A percentile compares a stretch with the other conserved stretches of the same genome.
Conservation (phyloP, 106 monocot species). For the Chionographis japonica region DNA sequence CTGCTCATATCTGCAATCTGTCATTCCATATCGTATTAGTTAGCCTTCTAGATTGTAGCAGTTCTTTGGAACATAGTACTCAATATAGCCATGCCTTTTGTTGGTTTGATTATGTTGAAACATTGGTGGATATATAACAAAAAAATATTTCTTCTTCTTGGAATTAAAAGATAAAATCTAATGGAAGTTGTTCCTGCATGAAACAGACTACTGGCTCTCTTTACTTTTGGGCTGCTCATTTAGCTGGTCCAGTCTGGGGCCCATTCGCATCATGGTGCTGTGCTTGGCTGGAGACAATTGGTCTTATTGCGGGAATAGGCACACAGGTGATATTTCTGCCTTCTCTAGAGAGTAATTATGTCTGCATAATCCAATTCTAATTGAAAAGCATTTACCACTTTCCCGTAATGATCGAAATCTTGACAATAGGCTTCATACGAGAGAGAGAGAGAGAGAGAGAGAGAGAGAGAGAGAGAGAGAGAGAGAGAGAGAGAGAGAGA, state of each 20-base stretch:
- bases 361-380: background rate
- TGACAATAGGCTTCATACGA: no score
- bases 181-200: background rate
- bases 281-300: constrained; percentile 78
- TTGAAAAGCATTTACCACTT: background rate
- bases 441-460: no score
- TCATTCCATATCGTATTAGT: no score
- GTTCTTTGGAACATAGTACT: no score
- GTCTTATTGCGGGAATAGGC: constrained; percentile 67
- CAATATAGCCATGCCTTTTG: no score
- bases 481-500: no score
- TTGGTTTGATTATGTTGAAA: background rate
- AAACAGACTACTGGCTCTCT: constrained; percentile 80
- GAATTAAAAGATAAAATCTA: background rate
- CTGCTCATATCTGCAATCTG: no score
- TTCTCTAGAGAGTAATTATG: background rate
- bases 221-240: constrained; percentile 80
- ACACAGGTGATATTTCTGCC: constrained; percentile 42
- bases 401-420: background rate
- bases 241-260: constrained; percentile 74
- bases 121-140: background rate
- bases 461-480: no score
- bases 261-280: constrained; percentile 83
- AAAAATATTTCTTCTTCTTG: background rate
- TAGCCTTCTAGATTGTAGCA: no score